A percentile compares a stretch with the other conserved stretches of the same genome.
Evolutionary conservation across 192 early-diverging fungal species (phyloP).

Genomic region (Powellomyces hirtus): DNA sequence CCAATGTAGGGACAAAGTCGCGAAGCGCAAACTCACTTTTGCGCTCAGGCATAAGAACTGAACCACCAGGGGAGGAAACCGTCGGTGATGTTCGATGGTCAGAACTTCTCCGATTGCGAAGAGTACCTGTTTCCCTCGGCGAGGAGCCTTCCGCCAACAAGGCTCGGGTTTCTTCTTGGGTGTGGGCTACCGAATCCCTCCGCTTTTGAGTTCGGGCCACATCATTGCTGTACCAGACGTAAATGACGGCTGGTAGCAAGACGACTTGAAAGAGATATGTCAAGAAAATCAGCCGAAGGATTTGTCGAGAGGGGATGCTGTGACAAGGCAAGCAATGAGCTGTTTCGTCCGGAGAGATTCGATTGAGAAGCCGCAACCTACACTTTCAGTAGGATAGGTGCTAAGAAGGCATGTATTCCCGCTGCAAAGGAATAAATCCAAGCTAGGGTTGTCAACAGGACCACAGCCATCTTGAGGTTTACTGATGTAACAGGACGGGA

Average conservation of each 20-base stretch:
- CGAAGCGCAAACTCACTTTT: no score
- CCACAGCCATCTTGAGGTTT: slow-evolving; percentile 13
- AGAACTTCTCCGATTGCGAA: slow-evolving; percentile 4
- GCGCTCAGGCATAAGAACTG: neutral
- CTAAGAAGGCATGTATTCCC: slow-evolving; percentile 12
- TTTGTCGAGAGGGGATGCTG: slow-evolving; percentile 9
- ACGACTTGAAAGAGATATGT: slow-evolving; percentile 26
- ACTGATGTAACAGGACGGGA: no score
- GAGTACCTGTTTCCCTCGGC: neutral
- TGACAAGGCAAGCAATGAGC: neutral
- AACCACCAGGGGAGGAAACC: neutral
- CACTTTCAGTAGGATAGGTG: slow-evolving; percentile 21
- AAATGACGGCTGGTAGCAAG: slow-evolving; percentile 15
- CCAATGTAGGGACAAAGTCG: neutral
- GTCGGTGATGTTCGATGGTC: neutral
- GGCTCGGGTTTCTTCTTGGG: slow-evolving; percentile 8
- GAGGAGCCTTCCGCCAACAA: slow-evolving; percentile 10
- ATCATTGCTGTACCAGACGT: slow-evolving; percentile 19
- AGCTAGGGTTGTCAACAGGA: slow-evolving; percentile 19
- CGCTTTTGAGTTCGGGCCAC: neutral
- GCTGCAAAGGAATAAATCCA: slow-evolving; percentile 28
- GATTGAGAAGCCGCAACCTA: neutral
- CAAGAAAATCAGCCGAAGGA: slow-evolving; percentile 17
- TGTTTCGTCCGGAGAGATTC: neutral
- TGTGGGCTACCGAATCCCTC: neutral